Evolutionary conservation across 78 protist species (phyloP), one percentile per base, ranked within the genome.

Genomic region (Chrysochromulina parva): DNA sequence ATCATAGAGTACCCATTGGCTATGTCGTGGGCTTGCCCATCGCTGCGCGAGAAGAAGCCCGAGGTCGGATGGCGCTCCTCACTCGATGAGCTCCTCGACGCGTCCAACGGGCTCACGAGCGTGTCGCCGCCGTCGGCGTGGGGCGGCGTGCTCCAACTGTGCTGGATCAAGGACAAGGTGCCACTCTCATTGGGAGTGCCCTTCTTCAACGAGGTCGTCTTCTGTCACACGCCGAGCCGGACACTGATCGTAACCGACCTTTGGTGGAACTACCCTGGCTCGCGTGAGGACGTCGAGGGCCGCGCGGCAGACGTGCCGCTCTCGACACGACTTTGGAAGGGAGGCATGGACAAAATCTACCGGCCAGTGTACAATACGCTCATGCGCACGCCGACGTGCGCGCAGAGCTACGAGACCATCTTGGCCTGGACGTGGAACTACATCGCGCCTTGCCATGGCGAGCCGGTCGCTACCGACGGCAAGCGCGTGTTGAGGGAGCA

Each of bases 201-300:
- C 19, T 78, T 78, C 86, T 78, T 78, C 86, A 50, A 53, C 62
- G 86, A 78, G 62, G 86, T 78, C 3, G 86, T 78, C 60, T 78
- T 78, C 47, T 48, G 5, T 13, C 86, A 78, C 60, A 0, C 1
- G 62, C 86, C 86, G 47, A 6, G 20, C 20, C 62, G 62, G 22
- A 3, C 59, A 47, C 62, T 78, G 6, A 24, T 78, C 47, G n/a
- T 6, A 0, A 24, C 86, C 47, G 86, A 78, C 86, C 86, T 78
- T 1, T 78, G 7, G n/a, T 78, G 86, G 86, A 78, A 78, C 47
- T 78, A 78, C 60, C 86, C 86, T 3, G 0, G 19, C 17, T 7
- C 5, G 10, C 38, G 38, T 38, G 38, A 38, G 38, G 38, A 38
- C 38, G 38, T 38, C 38, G 19, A 10, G n/a, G 71, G 19, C 71